phyloP scores from a whole-genome alignment of 139 green algal genomes.

The Chlorella sp. region DNA sequence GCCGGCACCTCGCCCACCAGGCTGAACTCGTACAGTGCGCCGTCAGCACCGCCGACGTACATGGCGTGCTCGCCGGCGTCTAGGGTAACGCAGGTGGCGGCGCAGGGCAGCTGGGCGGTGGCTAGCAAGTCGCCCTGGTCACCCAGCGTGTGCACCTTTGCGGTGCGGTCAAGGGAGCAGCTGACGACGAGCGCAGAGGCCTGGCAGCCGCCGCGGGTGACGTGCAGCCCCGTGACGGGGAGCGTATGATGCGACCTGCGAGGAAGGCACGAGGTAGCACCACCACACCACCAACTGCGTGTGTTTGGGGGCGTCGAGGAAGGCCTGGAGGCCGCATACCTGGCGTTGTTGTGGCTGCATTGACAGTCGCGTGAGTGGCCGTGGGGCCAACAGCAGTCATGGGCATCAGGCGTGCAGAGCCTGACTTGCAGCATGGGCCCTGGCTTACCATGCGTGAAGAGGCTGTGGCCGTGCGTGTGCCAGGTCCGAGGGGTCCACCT shows the following conservation, averaged over 20 bases:
- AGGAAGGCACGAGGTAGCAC: background rate
- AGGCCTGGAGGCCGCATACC: too few species aligned
- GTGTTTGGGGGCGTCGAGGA: too few species aligned
- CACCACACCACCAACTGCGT: background rate
- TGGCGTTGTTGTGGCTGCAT: too few species aligned
- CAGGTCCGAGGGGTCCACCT: slow-evolving; percentile 12
- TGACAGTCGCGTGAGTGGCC: too few species aligned
- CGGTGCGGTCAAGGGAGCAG: slow-evolving; percentile 64
- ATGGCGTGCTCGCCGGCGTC: slow-evolving; percentile 61
- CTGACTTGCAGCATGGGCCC: too few species aligned
- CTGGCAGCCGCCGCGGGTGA: slow-evolving; percentile 35
- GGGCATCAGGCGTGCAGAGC: too few species aligned
- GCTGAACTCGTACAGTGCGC: slow-evolving; percentile 66
- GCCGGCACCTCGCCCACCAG: slow-evolving; percentile 24
- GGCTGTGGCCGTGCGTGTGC: slow-evolving; percentile 25
- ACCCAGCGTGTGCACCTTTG: slow-evolving; percentile 57
- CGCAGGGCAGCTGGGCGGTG: slow-evolving; percentile 47
- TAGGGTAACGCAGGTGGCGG: slow-evolving; percentile 21
- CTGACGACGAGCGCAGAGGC: slow-evolving; percentile 51
- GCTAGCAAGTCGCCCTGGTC: slow-evolving; percentile 51
- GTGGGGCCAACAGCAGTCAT: too few species aligned
- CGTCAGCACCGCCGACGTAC: slow-evolving; percentile 68
- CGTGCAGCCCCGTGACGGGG: slow-evolving; percentile 59
- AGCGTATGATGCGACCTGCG: slow-evolving; percentile 80
- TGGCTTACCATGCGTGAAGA: slow-evolving; percentile 69